Conservation (phyloP, 164 flowering plant species). For the Macadamia tetraphylla region DNA sequence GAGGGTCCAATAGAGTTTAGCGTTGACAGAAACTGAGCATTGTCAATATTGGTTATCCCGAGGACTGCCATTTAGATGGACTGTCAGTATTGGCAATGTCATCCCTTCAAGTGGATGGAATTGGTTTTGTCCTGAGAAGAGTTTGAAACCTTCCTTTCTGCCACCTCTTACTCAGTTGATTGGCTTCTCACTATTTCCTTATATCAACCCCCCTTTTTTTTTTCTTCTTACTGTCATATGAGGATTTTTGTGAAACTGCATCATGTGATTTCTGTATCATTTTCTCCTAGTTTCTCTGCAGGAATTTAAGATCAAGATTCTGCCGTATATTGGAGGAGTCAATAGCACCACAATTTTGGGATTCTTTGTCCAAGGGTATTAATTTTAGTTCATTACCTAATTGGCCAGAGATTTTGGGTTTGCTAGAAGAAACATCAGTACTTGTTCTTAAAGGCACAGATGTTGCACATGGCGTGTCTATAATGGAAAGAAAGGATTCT, state of each 20-base stretch:
- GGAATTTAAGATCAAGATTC: slow-evolving; percentile 56
- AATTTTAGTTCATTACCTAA: slow-evolving; percentile 37
- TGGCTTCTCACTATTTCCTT: neutral
- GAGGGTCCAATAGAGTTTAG: neutral
- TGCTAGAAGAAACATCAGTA: slow-evolving; percentile 28
- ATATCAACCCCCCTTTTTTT: neutral
- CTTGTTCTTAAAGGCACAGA: slow-evolving; percentile 12
- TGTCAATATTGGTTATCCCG: neutral
- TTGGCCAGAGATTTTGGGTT: slow-evolving; percentile 42
- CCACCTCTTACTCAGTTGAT: neutral
- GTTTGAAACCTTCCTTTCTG: neutral
- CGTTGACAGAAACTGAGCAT: neutral
- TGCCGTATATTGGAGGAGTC: slow-evolving; percentile 45
- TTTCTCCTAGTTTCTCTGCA: slow-evolving; percentile 66
- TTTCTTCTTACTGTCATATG: no score
- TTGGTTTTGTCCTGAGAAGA: neutral
- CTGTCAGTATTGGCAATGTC: neutral
- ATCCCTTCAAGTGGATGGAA: neutral
- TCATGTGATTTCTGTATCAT: slow-evolving; percentile 16
- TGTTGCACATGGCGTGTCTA: slow-evolving; percentile 5
- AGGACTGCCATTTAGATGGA: neutral
- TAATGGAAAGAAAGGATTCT: slow-evolving; percentile 4
- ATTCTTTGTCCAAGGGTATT: slow-evolving; percentile 16
- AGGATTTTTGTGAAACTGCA: slow-evolving; percentile 1
- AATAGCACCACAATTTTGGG: slow-evolving; percentile 24